Evolutionary conservation across 2,329 filamentous ascomycete genomes (phyloP).

Genomic region (Fusarium neocosmosporiellum): DNA sequence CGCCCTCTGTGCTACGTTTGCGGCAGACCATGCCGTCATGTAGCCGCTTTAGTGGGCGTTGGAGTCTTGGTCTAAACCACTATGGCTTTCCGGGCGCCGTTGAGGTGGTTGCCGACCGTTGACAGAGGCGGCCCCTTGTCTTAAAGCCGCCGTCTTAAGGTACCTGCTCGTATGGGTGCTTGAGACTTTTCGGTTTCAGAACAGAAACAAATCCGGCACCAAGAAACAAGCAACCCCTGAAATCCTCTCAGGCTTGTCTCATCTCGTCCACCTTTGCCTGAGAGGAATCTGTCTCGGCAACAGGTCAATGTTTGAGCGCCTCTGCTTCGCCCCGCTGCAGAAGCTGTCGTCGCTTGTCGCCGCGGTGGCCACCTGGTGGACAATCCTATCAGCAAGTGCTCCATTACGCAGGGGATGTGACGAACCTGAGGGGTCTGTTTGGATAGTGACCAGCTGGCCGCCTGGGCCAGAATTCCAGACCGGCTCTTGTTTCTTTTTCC

Average conservation of each 20-base stretch:
- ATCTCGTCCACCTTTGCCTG: constrained; percentile 16
- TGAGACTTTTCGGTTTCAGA: constrained; percentile 40
- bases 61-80: constrained; percentile 1
- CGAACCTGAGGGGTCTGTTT: constrained; percentile 42
- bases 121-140: background rate
- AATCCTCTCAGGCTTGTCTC: constrained; percentile 18
- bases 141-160: background rate
- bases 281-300: constrained; percentile 7
- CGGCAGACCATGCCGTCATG: constrained; percentile 11
- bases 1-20: constrained; percentile 17
- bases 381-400: constrained; percentile 15
- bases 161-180: constrained; percentile 7
- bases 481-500: background rate
- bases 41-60: constrained; percentile 4
- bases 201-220: constrained; percentile 30
- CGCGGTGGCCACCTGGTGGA: constrained; percentile 21
- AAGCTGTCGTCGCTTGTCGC: constrained; percentile 27
- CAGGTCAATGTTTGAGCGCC: constrained; percentile 6
- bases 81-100: background rate
- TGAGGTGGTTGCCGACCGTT: constrained; percentile 16
- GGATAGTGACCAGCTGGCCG: background rate
- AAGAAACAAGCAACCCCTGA: constrained; percentile 26
- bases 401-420: constrained; percentile 32
- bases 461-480: background rate
- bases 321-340: constrained; percentile 3